Evolutionary conservation across 805 yeast species (phyloP).

Genomic region (Pichia occidentalis): DNA sequence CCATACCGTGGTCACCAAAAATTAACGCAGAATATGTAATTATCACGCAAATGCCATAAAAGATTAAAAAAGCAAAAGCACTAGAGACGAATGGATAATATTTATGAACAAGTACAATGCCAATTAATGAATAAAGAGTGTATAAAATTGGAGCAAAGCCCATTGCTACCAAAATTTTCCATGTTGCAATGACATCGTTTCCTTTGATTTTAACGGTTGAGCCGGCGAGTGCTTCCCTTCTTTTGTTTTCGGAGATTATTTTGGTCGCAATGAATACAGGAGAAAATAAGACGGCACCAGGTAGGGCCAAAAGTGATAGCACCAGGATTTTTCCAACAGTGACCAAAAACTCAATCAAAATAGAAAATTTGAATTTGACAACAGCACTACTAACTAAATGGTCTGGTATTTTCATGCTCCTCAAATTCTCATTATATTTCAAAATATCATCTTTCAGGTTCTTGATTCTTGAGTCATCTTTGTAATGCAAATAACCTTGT

Average conservation of each 20-base stretch:
- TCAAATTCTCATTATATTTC: conserved; percentile 56
- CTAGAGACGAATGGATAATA: conserved; percentile 20
- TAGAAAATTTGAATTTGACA: conserved; percentile 20
- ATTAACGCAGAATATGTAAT: conserved; percentile 87
- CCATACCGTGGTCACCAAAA: conserved; percentile 92
- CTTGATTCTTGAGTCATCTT: conserved; percentile 62
- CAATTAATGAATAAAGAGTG: conserved; percentile 66
- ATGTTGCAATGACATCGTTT: conserved; percentile 91
- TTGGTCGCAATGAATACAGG: conserved; percentile 84
- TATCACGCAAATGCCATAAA: conserved; percentile 59
- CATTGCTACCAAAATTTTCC: conserved; percentile 89
- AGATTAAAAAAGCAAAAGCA: conserved; percentile 32
- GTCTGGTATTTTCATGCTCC: conserved; percentile 46
- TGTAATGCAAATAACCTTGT: conserved; percentile 69
- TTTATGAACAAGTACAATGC: conserved; percentile 34
- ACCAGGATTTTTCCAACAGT: conserved; percentile 42
- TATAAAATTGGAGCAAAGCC: conserved; percentile 86
- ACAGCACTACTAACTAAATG: conserved; percentile 48
- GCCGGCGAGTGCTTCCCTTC: conserved; percentile 69
- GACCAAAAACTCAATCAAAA: conserved; percentile 21
- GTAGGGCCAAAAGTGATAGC: conserved; percentile 62
- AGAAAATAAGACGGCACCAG: conserved; percentile 81
- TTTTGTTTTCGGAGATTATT: conserved; percentile 64
- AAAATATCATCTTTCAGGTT: conserved; percentile 57
- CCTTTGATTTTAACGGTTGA: conserved; percentile 90